A percentile compares a stretch with the other conserved stretches of the same genome.
Conservation (phyloP, 148 eudicot species). For the Hydrangea macrophylla region DNA sequence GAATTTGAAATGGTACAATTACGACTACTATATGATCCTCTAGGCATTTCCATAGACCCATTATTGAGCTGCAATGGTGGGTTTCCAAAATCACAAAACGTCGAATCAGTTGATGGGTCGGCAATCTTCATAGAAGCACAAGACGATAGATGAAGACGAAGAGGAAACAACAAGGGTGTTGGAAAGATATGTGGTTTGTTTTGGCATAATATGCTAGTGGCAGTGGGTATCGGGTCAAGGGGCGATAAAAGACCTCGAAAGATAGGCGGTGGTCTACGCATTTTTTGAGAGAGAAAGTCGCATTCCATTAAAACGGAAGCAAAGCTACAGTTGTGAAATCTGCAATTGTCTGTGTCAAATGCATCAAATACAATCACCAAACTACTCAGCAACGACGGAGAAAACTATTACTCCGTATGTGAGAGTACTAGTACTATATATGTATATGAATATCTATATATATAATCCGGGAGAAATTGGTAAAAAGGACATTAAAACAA, state of each 20-base stretch:
- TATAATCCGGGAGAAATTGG: too few relatives aligned
- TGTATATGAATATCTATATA: too few relatives aligned
- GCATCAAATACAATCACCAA: background rate
- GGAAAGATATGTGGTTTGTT: background rate
- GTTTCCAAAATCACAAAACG: background rate
- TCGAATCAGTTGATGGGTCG: background rate
- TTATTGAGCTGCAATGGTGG: background rate
- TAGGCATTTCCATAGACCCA: constrained; percentile 9
- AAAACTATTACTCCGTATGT: too few relatives aligned
- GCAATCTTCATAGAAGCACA: constrained; percentile 7
- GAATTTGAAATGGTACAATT: background rate
- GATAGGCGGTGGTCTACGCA: constrained; percentile 10
- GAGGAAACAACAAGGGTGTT: background rate
- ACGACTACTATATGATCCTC: background rate
- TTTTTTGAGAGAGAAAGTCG: constrained; percentile 4
- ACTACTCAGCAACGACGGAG: too few relatives aligned
- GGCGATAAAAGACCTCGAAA: constrained; percentile 3
- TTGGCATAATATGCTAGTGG: background rate
- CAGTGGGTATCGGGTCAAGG: constrained; percentile 8
- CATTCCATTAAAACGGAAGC: constrained; percentile 12
- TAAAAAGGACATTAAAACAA: too few relatives aligned
- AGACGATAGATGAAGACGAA: constrained; percentile 8
- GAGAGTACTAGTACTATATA: too few relatives aligned
- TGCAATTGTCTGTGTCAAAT: background rate
- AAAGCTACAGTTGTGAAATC: constrained; percentile 6